Evolutionary conservation across 2,329 filamentous ascomycete species (phyloP).

Genomic region (Colletotrichum echinochloae): DNA sequence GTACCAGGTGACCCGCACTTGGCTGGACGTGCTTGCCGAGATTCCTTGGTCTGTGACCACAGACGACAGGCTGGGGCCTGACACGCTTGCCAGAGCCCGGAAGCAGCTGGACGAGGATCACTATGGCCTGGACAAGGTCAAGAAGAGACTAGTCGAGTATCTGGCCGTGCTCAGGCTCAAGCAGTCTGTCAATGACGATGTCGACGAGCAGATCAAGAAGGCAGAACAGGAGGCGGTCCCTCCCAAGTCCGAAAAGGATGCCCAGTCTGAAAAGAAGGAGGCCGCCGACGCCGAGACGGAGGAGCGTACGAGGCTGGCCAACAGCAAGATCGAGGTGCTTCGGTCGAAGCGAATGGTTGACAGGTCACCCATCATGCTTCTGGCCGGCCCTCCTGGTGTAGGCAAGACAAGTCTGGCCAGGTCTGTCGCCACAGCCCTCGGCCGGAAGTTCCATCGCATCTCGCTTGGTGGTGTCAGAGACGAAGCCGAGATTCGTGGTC

Average conservation of each 20-base stretch:
- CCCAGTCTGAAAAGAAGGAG: conserved; percentile 51
- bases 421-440: conserved; percentile 90
- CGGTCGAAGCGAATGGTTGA: conserved; percentile 88
- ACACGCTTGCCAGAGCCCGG: conserved; percentile 82
- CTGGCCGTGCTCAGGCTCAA: conserved; percentile 96
- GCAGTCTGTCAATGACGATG: conserved; percentile 85
- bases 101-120: conserved; percentile 96
- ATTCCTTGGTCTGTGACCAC: conserved; percentile 92
- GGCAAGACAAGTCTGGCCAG: conserved; percentile 97
- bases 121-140: conserved; percentile 96
- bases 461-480: conserved; percentile 95
- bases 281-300: conserved; percentile 43
- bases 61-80: conserved; percentile 84
- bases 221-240: conserved; percentile 67
- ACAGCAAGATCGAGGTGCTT: conserved; percentile 79
- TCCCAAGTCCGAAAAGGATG: conserved; percentile 44
- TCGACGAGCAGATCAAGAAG: conserved; percentile 81
- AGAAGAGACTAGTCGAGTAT: conserved; percentile 95
- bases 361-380: conserved; percentile 93
- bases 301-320: conserved; percentile 54
- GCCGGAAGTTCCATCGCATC: conserved; percentile 96
- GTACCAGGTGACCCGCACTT: conserved; percentile 92
- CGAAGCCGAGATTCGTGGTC: conserved; percentile 95
- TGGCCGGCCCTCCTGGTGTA: conserved; percentile 92
- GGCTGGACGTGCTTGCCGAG: conserved; percentile 92